Percentiles rank a stretch among this genome's conserved stretches.
Evolutionary conservation across 2,329 filamentous ascomycete genomes (phyloP).

Genomic region (Cladosporium sphaerospermum): DNA sequence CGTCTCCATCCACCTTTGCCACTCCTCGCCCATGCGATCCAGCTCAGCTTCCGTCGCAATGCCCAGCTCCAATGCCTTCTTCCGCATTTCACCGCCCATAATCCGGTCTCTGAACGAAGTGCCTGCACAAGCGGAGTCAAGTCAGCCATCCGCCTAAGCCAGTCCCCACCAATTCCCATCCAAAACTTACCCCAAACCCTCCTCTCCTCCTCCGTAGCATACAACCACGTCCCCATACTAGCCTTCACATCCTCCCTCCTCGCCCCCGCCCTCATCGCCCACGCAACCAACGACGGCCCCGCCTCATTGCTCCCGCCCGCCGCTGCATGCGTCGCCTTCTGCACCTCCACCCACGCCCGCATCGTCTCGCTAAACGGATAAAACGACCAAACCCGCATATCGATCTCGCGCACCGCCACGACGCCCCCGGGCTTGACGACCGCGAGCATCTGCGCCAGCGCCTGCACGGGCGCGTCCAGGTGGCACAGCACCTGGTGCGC

Average conservation of each 20-base stretch:
- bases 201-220: slow-evolving; percentile 33
- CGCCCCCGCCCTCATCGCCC: slow-evolving; percentile 35
- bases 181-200: slow-evolving; percentile 33
- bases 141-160: background rate
- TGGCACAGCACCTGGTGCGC: slow-evolving; percentile 55
- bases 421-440: slow-evolving; percentile 50
- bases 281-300: slow-evolving; percentile 25
- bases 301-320: slow-evolving; percentile 20
- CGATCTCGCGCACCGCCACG: slow-evolving; percentile 42
- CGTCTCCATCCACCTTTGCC: slow-evolving; percentile 35
- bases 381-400: slow-evolving; percentile 31
- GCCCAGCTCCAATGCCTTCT: slow-evolving; percentile 32
- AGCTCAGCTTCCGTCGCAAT: slow-evolving; percentile 34
- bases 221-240: slow-evolving; percentile 38
- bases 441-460: slow-evolving; percentile 49
- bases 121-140: background rate
- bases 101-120: slow-evolving; percentile 18
- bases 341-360: slow-evolving; percentile 31
- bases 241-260: slow-evolving; percentile 33
- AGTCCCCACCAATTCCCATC: background rate
- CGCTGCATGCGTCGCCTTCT: slow-evolving; percentile 28
- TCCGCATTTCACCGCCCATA: slow-evolving; percentile 23
- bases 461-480: slow-evolving; percentile 44
- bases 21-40: slow-evolving; percentile 34
- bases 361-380: slow-evolving; percentile 33